phyloP scores from a whole-genome alignment of 2,329 filamentous ascomycete species.

The Metarhizium guizhouense region DNA sequence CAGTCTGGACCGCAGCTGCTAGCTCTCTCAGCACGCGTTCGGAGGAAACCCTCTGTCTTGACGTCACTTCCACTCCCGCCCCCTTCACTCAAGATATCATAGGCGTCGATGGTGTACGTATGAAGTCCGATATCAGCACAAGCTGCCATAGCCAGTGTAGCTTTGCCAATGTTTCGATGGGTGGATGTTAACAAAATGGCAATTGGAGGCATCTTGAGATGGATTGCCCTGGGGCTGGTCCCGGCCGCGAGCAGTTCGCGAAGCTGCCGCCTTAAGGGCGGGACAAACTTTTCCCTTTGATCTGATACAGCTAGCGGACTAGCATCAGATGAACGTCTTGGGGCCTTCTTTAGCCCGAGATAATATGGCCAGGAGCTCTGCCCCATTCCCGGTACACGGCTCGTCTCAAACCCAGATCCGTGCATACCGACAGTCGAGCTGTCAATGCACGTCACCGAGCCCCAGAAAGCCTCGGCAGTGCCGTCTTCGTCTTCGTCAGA shows the following conservation, averaged over 20 bases:
- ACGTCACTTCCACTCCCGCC: conserved; percentile 75
- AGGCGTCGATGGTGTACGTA: conserved; percentile 79
- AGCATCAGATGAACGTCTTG: conserved; percentile 34
- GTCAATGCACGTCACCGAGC: conserved; percentile 77
- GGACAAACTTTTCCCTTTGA: conserved; percentile 40
- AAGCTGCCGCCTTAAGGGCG: conserved; percentile 59
- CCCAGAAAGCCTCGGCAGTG: conserved; percentile 66
- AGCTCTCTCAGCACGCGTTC: conserved; percentile 79
- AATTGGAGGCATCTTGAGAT: conserved; percentile 78
- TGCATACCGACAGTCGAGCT: conserved; percentile 81
- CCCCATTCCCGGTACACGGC: conserved; percentile 66
- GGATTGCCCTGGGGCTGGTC: conserved; percentile 78
- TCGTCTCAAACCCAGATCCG: conserved; percentile 79
- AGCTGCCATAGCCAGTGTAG: conserved; percentile 65
- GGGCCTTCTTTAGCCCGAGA: conserved; percentile 63
- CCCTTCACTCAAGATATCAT: conserved; percentile 90
- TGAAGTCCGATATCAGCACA: conserved; percentile 87
- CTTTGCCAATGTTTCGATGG: conserved; percentile 87
- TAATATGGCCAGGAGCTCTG: conserved; percentile 86
- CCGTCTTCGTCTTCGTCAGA: conserved; percentile 48
- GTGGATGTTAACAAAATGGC: conserved; percentile 85
- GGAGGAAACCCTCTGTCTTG: conserved; percentile 86
- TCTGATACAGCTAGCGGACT: conserved; percentile 33
- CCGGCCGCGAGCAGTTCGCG: conserved; percentile 81
- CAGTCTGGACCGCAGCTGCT: conserved; percentile 78